Conservation (phyloP, 371 early-diverging fungal genomes). For the Phascolomyces articulosus region DNA sequence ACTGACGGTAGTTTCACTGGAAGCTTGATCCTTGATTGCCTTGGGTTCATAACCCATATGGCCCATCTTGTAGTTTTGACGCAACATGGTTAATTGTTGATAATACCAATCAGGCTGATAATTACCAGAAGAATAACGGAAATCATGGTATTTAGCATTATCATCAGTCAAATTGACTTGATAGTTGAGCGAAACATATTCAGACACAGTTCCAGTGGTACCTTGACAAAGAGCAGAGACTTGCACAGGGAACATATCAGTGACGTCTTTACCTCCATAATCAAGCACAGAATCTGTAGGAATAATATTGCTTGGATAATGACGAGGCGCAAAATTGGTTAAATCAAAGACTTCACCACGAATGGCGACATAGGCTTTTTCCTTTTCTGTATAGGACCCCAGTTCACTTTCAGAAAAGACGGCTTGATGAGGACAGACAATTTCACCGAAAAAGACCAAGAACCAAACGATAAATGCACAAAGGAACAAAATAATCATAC, state of each 20-base stretch:
- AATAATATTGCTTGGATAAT: constrained; percentile 56
- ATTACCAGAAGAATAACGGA: constrained; percentile 35
- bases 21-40: constrained; percentile 37
- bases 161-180: constrained; percentile 41
- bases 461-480: constrained; percentile 87
- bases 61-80: constrained; percentile 45
- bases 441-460: constrained; percentile 83
- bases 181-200: constrained; percentile 43
- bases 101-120: constrained; percentile 54
- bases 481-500: constrained; percentile 82
- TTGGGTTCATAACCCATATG: constrained; percentile 42
- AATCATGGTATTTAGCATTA: constrained; percentile 51
- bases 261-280: constrained; percentile 71
- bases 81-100: constrained; percentile 42
- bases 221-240: constrained; percentile 58
- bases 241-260: constrained; percentile 77
- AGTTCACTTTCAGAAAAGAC: constrained; percentile 69
- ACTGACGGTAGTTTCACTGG: constrained; percentile 23
- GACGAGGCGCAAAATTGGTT: constrained; percentile 59
- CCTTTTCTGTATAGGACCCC: constrained; percentile 42
- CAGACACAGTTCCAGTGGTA: constrained; percentile 26
- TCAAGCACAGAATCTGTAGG: constrained; percentile 52
- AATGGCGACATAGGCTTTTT: constrained; percentile 58
- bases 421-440: constrained; percentile 87
- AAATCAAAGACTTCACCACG: constrained; percentile 81